phyloP scores from a whole-genome alignment of 176 grass and related monocot species.

The Alopecurus myosuroides region DNA sequence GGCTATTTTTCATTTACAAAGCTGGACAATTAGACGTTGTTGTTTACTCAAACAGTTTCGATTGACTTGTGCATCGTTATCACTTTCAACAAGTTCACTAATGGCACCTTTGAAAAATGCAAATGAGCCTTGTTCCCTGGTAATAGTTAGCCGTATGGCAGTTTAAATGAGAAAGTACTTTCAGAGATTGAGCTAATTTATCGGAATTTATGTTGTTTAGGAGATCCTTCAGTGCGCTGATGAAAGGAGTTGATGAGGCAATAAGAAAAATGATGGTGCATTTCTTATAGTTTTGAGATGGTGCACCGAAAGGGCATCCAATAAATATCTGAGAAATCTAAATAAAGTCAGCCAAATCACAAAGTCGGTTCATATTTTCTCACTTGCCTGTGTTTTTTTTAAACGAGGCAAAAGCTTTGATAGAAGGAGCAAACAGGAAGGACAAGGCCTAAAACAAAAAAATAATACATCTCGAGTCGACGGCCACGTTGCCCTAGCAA shows the following conservation, averaged over 20 bases:
- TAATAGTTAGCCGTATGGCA: neutral
- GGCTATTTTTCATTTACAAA: neutral
- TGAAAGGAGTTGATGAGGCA: neutral
- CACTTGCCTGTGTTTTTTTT: too few relatives aligned
- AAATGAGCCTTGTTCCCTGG: neutral
- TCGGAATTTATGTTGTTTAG: neutral
- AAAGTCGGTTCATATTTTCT: neutral
- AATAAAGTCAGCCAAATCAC: neutral
- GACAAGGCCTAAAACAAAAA: too few relatives aligned
- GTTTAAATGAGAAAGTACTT: neutral
- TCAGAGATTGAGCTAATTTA: neutral
- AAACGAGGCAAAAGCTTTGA: too few relatives aligned
- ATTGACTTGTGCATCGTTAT: neutral
- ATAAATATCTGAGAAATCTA: neutral
- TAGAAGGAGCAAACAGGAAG: too few relatives aligned
- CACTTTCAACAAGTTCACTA: neutral
- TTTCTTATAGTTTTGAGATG: too few relatives aligned
- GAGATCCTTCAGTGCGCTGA: neutral
- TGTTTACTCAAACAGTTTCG: neutral
- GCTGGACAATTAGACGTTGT: neutral
- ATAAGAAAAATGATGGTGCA: neutral
- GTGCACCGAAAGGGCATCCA: neutral
- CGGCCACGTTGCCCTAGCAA: too few relatives aligned
- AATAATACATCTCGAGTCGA: too few relatives aligned
- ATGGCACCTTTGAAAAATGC: neutral